Base-by-base conservation (phyloP, 352 stramenopile genomes). In the Pythium brachiatum region DNA sequence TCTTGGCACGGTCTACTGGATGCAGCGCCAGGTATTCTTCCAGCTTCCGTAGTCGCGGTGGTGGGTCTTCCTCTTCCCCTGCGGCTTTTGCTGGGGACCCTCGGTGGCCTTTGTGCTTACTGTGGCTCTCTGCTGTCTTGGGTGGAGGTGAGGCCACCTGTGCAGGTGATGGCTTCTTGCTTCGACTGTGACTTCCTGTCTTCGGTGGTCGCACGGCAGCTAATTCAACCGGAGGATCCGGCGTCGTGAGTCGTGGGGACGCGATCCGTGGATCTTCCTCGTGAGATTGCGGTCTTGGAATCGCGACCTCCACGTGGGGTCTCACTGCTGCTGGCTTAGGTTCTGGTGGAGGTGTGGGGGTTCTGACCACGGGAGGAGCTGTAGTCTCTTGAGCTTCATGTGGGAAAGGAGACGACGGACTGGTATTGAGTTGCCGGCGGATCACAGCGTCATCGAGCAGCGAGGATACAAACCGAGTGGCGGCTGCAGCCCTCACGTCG, bases 21-120 rank as follows among this genome's bases (percentile, higher is more conserved):
- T 66, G 51, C 16, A 60, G 23, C 15, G 41, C 52, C 23, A 66
- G 6, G 43, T 61, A 66, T 11, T 66, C 60, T 56, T 60, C 60
- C 25, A 66, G 51, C 25, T 66, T 66, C 20, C 44, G 27, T 18
- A 66, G 52, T n/a, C 60, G 57, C 20, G 57, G 60, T 23, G 60
- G 29, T 27, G 60, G 59, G 27, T 60, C 50, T 15, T 59, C 26
- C 11, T 44, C 38, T 16, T 34, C 26, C 21, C 25, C 25, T 7
- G 47, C 34, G 2, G 47, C 25, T 6, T 41, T 57, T 12, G 47
- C 34, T 9, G 27, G 34, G 4, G 54, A 47, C 27, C 25, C 34
- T 34, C 41, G 38, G 3, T 47, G 18, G 39, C 18, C 27, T 13
- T 31, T 48, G 5, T 20, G 6, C 41, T 48, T 48, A 4, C 6